These are phyloP conservation scores for Leptoxyphium fumago DNA, from an alignment of 2,329 filamentous ascomycete genomes.

Conservation along the genomic window DNA sequence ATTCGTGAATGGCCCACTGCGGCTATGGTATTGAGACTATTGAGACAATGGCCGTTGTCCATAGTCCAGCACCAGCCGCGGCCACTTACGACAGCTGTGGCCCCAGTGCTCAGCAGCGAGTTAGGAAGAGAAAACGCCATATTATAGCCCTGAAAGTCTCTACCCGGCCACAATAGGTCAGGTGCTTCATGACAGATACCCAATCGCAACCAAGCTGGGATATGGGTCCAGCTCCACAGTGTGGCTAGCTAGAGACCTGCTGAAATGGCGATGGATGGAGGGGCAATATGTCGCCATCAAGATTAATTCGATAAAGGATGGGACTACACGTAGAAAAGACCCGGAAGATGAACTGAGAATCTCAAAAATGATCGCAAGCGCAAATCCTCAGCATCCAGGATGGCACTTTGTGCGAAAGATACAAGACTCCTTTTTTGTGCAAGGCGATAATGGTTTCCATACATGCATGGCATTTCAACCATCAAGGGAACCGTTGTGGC, in stretches of 20 bases:
- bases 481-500: constrained; percentile 6
- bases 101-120: not conserved
- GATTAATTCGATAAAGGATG: not conserved
- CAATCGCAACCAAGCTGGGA: not conserved
- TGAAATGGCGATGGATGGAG: not conserved
- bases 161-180: not conserved
- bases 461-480: constrained; percentile 11
- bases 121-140: not conserved
- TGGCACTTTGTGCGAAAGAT: constrained; percentile 1
- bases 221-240: not conserved
- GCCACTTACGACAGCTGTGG: not conserved
- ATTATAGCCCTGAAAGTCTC: not conserved
- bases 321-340: not conserved
- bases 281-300: constrained; percentile 2
- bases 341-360: not conserved
- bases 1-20: too few species aligned
- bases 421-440: constrained; percentile 4
- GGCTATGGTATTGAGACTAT: not conserved
- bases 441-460: constrained; percentile 6
- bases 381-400: not conserved
- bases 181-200: not conserved
- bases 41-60: not conserved
- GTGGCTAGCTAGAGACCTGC: not conserved
- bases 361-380: not conserved
- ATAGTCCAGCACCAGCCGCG: not conserved